phyloP scores from a whole-genome alignment of 495 filamentous ascomycete species.

The Xylaria flabelliformis region DNA sequence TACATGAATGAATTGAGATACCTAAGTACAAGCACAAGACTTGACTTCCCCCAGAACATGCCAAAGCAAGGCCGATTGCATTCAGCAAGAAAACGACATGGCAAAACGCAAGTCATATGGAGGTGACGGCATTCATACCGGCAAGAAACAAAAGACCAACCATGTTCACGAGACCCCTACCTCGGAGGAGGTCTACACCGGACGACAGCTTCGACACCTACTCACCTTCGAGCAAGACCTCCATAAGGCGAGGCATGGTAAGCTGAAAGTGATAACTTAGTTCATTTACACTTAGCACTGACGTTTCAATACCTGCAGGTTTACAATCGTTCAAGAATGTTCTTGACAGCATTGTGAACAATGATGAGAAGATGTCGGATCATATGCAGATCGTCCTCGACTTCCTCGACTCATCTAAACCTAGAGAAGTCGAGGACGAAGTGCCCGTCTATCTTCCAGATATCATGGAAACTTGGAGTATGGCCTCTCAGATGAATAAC shows the following conservation, averaged over 20 bases:
- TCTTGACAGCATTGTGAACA: slow-evolving; percentile 67
- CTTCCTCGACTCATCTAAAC: slow-evolving; percentile 73
- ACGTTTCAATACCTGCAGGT: slow-evolving; percentile 51
- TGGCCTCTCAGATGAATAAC: slow-evolving; percentile 72
- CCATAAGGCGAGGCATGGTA: slow-evolving; percentile 68
- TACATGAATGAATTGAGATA: background rate
- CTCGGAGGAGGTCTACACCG: slow-evolving; percentile 62
- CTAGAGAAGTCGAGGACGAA: slow-evolving; percentile 56
- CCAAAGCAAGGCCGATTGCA: slow-evolving; percentile 27
- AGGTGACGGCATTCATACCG: slow-evolving; percentile 37
- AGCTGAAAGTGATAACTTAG: slow-evolving; percentile 29
- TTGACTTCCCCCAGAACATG: slow-evolving; percentile 28
- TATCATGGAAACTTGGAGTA: slow-evolving; percentile 80
- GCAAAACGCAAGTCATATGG: slow-evolving; percentile 48
- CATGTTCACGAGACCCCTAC: slow-evolving; percentile 56
- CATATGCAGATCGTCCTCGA: slow-evolving; percentile 69
- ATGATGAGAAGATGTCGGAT: slow-evolving; percentile 53
- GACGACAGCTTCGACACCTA: slow-evolving; percentile 65
- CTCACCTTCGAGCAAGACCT: slow-evolving; percentile 73
- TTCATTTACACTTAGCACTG: slow-evolving; percentile 22
- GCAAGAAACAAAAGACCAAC: slow-evolving; percentile 42
- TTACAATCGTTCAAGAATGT: slow-evolving; percentile 79
- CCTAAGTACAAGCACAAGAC: background rate
- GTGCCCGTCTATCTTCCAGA: slow-evolving; percentile 69
- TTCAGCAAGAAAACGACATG: slow-evolving; percentile 37